Conservation (phyloP, 139 green algal genomes). For the Closterium sp. region DNA sequence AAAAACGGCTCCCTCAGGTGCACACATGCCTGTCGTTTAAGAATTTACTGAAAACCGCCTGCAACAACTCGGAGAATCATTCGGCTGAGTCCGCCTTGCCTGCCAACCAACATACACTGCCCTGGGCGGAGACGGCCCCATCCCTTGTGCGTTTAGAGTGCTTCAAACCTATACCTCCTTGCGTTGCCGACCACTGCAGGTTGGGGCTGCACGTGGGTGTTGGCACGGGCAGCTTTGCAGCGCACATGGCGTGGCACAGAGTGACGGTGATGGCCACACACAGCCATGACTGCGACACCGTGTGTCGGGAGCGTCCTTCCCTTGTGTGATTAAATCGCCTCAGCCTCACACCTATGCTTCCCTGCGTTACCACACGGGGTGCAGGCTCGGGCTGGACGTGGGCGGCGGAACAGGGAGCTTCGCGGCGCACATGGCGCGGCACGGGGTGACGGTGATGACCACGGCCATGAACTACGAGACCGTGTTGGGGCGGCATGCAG, state of each 20-base stretch:
- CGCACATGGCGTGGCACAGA: background rate
- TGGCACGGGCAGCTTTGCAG: background rate
- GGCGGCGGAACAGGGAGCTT: background rate
- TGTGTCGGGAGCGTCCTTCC: too few species aligned
- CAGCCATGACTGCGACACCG: slow-evolving; percentile 4
- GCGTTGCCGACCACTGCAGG: background rate
- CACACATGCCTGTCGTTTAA: too few species aligned
- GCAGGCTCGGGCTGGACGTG: background rate
- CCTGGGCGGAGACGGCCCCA: too few species aligned
- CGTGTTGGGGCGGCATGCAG: background rate
- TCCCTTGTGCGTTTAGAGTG: too few species aligned
- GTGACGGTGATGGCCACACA: slow-evolving; percentile 7
- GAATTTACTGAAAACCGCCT: too few species aligned
- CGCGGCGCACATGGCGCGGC: background rate
- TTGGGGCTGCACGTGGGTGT: background rate
- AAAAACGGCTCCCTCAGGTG: slow-evolving; percentile 15
- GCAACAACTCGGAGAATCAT: too few species aligned
- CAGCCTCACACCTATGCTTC: too few species aligned
- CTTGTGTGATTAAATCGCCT: too few species aligned
- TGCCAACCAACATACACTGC: too few species aligned
- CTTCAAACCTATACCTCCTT: too few species aligned
- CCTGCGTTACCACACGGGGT: background rate
- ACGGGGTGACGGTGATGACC: slow-evolving; percentile 1
- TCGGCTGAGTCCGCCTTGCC: too few species aligned
- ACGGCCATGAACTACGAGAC: slow-evolving; percentile 12